Base-by-base conservation (phyloP, 257 asterid species). In the Nicotiana paniculata region DNA sequence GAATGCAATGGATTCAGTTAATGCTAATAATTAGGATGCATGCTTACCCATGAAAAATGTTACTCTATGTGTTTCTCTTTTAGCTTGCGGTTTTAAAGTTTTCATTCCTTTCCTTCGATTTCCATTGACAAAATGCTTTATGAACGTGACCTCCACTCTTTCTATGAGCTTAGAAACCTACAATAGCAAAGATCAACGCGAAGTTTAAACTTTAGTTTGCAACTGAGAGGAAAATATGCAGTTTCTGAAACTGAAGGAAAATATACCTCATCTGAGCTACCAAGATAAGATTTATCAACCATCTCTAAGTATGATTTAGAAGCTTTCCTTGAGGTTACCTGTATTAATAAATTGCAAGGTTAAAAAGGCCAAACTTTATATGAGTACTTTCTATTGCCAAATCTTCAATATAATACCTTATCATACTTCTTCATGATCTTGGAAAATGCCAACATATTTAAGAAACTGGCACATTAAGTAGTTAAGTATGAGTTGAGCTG, bases 351-450 rank as follows among this genome's bases (percentile, higher is more conserved):
- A 74, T 51, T 74, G 43, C 8, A 51, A 13, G n/a, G 63, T 74
- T 51, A 74, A 17, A 43, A 74, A 46, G 13, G 15, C 8, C 5
- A 46, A 48, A 74, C 62, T 12, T 24, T 13, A 46, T 26, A 37
- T 10, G 48, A 83, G 35, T 69, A 69, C 43, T 33, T 55, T 1
- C 12, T 55, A 26, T 43, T 26, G 33, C 69, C 30, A 24, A 55
- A 37, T 3, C 16, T 48, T 48, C 16, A 26, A 21, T 74, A 2
- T n/a, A 43, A 35, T 85, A 94, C 97, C 97, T 95, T 95, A 81
- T 95, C 96, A 78, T 93, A 93, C 90, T 95, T 95, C 95, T 93
- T 93, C 97, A 93, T 82, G 82, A 93, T 95, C 93, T 93, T 95
- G 57, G 97, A 92, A 85, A 91, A 89, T 57, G 98, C 97, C 88